phyloP scores from a whole-genome alignment of 768 basidiomycete genomes.

The Kwoniella pini region DNA sequence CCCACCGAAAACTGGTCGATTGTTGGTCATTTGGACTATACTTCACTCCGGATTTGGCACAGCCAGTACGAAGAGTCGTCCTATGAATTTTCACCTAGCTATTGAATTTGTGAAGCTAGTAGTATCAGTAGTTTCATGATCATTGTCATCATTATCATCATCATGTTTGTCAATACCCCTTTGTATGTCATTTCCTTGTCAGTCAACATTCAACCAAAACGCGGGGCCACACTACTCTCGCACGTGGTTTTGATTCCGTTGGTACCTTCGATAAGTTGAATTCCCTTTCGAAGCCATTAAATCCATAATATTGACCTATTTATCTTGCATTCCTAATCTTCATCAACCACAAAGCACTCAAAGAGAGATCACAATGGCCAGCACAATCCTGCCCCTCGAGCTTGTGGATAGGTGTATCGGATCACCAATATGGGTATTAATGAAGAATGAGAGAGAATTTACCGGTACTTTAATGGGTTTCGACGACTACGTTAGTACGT shows the following conservation, averaged over 20 bases:
- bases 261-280: background rate
- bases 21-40: background rate
- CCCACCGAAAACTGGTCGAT: slow-evolving; percentile 11
- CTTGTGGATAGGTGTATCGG: slow-evolving; percentile 97
- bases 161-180: background rate
- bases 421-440: slow-evolving; percentile 95
- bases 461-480: slow-evolving; percentile 92
- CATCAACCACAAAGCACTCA: no score
- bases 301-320: no score
- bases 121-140: no score
- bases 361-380: no score
- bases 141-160: no score
- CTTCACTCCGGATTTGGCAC: no score
- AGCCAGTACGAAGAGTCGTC: no score
- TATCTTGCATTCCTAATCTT: no score
- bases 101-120: no score
- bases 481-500: slow-evolving; percentile 99
- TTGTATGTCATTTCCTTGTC: background rate
- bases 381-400: slow-evolving; percentile 92
- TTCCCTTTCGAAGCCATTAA: background rate
- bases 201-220: background rate
- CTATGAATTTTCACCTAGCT: no score
- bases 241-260: slow-evolving; percentile 13
- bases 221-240: background rate
- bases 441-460: slow-evolving; percentile 97